Conservation (phyloP, 176 grass and related monocot species). For the Guadua angustifolia region DNA sequence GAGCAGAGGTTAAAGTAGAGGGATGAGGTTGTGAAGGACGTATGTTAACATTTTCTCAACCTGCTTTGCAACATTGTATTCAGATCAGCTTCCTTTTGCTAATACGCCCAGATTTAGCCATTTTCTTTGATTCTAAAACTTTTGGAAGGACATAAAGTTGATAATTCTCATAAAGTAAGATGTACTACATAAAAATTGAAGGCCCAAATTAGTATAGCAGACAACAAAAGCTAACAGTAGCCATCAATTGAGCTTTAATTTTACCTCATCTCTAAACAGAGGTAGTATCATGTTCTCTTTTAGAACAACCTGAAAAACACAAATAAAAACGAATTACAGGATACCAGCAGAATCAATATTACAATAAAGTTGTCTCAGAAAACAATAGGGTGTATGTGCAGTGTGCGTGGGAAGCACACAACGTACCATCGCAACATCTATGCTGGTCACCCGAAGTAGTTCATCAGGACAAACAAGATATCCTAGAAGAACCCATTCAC, state of each 20-base stretch:
- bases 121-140: slow-evolving; percentile 92
- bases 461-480: too few species aligned
- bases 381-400: too few species aligned
- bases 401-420: too few species aligned
- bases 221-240: slow-evolving; percentile 38
- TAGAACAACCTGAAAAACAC: too few species aligned
- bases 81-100: slow-evolving; percentile 99
- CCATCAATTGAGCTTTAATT: slow-evolving; percentile 29
- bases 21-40: slow-evolving; percentile 37
- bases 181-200: slow-evolving; percentile 61
- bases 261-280: too few species aligned
- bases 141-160: slow-evolving; percentile 90
- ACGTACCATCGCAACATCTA: too few species aligned
- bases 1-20: slow-evolving; percentile 28
- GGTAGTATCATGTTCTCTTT: too few species aligned
- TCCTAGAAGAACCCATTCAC: too few species aligned
- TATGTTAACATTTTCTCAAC: slow-evolving; percentile 98
- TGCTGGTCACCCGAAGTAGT: too few species aligned
- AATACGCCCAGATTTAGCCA: slow-evolving; percentile 95
- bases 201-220: slow-evolving; percentile 32
- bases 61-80: slow-evolving; percentile 98
- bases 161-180: slow-evolving; percentile 96
- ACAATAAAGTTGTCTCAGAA: too few species aligned
- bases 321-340: too few species aligned
- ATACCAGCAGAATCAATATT: too few species aligned